phyloP scores from a whole-genome alignment of 2,329 filamentous ascomycete genomes.

The Cladosporium sp. region DNA sequence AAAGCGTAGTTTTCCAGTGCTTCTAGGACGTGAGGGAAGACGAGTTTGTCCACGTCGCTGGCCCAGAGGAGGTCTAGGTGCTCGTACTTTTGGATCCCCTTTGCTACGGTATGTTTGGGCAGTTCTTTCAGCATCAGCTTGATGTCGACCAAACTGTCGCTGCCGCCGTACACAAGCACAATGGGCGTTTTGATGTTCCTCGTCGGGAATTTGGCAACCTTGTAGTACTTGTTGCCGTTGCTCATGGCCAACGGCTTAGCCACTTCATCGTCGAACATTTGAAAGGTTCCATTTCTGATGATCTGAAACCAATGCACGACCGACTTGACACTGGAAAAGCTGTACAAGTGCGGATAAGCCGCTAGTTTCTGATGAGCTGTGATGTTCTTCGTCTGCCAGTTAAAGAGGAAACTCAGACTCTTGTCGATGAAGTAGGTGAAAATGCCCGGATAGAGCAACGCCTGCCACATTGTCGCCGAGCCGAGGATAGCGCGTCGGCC shows the following conservation, averaged over 20 bases:
- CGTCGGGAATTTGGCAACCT: conserved; percentile 92
- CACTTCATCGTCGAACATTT: conserved; percentile 97
- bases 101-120: conserved; percentile 77
- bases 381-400: conserved; percentile 84
- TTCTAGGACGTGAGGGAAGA: conserved; percentile 88
- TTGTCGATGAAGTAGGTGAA: conserved; percentile 85
- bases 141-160: conserved; percentile 91
- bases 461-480: conserved; percentile 96
- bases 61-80: conserved; percentile 97
- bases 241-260: conserved; percentile 69
- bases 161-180: conserved; percentile 87
- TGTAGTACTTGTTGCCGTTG: conserved; percentile 78
- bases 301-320: conserved; percentile 99
- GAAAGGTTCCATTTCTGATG: conserved; percentile 90
- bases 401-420: conserved; percentile 76
- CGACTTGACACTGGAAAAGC: conserved; percentile 92
- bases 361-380: conserved; percentile 83
- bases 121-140: conserved; percentile 85
- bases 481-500: conserved; percentile 86
- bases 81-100: conserved; percentile 86
- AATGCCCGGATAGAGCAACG: conserved; percentile 87
- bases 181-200: conserved; percentile 96
- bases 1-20: conserved; percentile 65
- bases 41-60: conserved; percentile 71
- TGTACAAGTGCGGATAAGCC: conserved; percentile 92